Percentiles rank a stretch among this genome's conserved stretches.
Conservation (phyloP, 2,329 filamentous ascomycete genomes). For the Penicillium palitans region DNA sequence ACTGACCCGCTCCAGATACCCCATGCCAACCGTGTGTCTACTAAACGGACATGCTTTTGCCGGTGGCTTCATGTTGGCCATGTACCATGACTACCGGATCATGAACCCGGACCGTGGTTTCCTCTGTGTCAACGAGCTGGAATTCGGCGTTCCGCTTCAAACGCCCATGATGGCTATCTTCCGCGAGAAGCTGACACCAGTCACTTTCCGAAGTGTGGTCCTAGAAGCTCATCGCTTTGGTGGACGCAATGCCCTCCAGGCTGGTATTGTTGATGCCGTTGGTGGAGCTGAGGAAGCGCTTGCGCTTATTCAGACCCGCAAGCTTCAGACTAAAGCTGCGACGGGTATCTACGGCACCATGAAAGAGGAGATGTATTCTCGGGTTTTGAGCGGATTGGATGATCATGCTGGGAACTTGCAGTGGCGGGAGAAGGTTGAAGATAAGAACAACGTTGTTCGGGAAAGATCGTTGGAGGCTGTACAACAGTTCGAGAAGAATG, state of each 20-base stretch:
- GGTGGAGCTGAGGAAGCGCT: slow-evolving; percentile 66
- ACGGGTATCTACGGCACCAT: slow-evolving; percentile 68
- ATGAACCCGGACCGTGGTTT: slow-evolving; percentile 71
- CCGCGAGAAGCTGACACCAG: slow-evolving; percentile 62
- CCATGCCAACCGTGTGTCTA: slow-evolving; percentile 79
- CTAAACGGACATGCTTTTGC: slow-evolving; percentile 81
- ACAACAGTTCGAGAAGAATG: slow-evolving; percentile 52
- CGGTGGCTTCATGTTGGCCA: slow-evolving; percentile 76
- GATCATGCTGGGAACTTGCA: slow-evolving; percentile 50
- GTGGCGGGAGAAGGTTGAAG: slow-evolving; percentile 49
- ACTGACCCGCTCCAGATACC: slow-evolving; percentile 51
- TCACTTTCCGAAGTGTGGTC: slow-evolving; percentile 63
- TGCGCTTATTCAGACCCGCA: slow-evolving; percentile 58
- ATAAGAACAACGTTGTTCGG: slow-evolving; percentile 46
- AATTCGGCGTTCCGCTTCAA: slow-evolving; percentile 74
- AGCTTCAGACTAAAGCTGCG: slow-evolving; percentile 61
- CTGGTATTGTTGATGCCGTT: slow-evolving; percentile 67
- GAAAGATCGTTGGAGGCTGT: slow-evolving; percentile 50
- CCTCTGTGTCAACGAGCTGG: slow-evolving; percentile 77
- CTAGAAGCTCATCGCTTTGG: slow-evolving; percentile 72
- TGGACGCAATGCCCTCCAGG: slow-evolving; percentile 62
- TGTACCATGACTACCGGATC: slow-evolving; percentile 81
- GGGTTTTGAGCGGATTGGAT: slow-evolving; percentile 61
- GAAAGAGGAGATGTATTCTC: slow-evolving; percentile 74
- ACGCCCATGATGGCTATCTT: slow-evolving; percentile 75